These are phyloP conservation scores for Macrocybe gigantea DNA, from an alignment of 768 basidiomycete genomes.

Conservation along the genomic window DNA sequence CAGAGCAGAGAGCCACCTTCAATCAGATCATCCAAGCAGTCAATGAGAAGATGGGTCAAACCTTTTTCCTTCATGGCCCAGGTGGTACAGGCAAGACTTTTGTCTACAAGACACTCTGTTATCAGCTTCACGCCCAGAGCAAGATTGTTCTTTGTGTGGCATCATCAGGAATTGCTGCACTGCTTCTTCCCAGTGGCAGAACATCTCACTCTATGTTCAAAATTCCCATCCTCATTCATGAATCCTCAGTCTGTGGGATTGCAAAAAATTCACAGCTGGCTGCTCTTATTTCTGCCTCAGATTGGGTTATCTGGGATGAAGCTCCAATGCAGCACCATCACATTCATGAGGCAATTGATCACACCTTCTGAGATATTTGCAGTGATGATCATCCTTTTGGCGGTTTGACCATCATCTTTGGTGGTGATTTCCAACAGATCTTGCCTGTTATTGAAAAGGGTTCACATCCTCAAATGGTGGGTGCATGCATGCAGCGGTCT, in stretches of 20 bases:
- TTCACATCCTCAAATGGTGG: constrained; percentile 29
- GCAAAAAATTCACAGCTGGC: constrained; percentile 22
- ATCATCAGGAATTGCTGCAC: constrained; percentile 43
- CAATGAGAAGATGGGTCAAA: constrained; percentile 7
- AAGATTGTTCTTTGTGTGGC: constrained; percentile 40
- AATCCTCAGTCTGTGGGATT: constrained; percentile 24
- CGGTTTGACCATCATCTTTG: constrained; percentile 38
- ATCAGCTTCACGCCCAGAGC: constrained; percentile 16
- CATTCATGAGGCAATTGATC: constrained; percentile 32
- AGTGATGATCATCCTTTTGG: constrained; percentile 28
- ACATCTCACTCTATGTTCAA: constrained; percentile 46
- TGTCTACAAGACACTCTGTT: constrained; percentile 29
- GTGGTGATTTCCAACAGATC: constrained; percentile 43
- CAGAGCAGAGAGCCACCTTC: constrained; percentile 21
- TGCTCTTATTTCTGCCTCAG: constrained; percentile 22
- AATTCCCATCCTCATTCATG: constrained; percentile 30
- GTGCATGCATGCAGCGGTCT: constrained; percentile 27
- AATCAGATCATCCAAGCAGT: constrained; percentile 21
- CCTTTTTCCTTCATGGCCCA: constrained; percentile 35
- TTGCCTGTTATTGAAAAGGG: constrained; percentile 38
- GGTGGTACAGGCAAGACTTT: constrained; percentile 44
- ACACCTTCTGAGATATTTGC: constrained; percentile 26
- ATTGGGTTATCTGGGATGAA: constrained; percentile 42
- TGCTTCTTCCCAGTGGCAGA: constrained; percentile 34
- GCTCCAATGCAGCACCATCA: constrained; percentile 29